These are phyloP conservation scores for Ophiobolus disseminans DNA, from an alignment of 2,329 filamentous ascomycete genomes.

Conservation along the genomic window DNA sequence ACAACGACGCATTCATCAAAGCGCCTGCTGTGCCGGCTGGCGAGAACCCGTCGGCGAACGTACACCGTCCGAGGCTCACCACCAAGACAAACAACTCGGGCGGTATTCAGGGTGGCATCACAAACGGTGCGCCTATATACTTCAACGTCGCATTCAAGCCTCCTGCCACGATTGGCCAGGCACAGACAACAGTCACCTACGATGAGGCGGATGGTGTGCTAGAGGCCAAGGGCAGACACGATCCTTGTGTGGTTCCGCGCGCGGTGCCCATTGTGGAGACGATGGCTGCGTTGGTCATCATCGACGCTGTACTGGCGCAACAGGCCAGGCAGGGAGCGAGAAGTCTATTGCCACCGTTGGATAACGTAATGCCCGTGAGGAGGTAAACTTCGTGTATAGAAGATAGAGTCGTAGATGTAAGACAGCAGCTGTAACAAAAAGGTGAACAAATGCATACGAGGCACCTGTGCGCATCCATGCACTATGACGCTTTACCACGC, in stretches of 20 bases:
- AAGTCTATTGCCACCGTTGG: constrained; percentile 48
- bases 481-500: no score
- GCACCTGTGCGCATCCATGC: no score
- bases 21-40: constrained; percentile 58
- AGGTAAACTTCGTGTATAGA: constrained; percentile 4
- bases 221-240: constrained; percentile 91
- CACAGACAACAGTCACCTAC: constrained; percentile 83
- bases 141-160: constrained; percentile 97
- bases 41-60: constrained; percentile 52
- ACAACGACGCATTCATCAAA: constrained; percentile 87
- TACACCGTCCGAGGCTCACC: constrained; percentile 66
- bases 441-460: no score
- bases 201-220: constrained; percentile 76
- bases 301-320: constrained; percentile 87
- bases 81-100: constrained; percentile 96
- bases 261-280: constrained; percentile 89
- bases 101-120: constrained; percentile 93
- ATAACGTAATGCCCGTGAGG: constrained; percentile 45
- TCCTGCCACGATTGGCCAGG: constrained; percentile 88
- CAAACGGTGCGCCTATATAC: constrained; percentile 91
- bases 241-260: constrained; percentile 89
- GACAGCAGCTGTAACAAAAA: neutral
- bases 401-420: neutral
- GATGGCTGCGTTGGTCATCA: constrained; percentile 87
- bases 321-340: constrained; percentile 61